These are phyloP conservation scores for Albizia julibrissin DNA, from an alignment of 306 rosid species.

Conservation along the genomic window DNA sequence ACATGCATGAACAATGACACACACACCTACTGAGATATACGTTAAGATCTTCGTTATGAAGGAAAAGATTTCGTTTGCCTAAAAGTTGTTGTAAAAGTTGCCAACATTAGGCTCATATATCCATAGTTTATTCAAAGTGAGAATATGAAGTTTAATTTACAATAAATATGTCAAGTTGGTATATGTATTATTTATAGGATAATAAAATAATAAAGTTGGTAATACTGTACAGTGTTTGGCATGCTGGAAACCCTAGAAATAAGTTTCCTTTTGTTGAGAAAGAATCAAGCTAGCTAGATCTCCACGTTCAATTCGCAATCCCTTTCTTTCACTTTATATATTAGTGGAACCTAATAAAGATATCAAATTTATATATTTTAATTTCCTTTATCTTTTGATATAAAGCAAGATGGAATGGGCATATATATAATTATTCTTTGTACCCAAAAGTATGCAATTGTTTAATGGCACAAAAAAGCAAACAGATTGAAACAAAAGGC, in stretches of 20 bases:
- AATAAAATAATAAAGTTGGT: neutral
- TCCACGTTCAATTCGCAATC: neutral
- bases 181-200: neutral
- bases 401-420: neutral
- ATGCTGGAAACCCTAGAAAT: neutral
- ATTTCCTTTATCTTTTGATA: neutral
- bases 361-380: neutral
- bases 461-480: conserved; percentile 6
- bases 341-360: neutral
- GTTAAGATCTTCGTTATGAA: conserved; percentile 1
- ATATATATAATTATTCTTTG: neutral
- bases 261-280: neutral
- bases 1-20: neutral
- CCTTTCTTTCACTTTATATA: neutral
- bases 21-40: neutral
- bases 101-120: neutral
- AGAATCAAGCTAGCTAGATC: neutral
- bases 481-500: neutral
- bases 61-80: neutral
- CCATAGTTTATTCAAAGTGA: neutral
- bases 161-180: neutral
- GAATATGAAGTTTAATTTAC: neutral
- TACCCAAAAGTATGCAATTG: neutral
- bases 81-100: neutral
- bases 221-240: neutral